Evolutionary conservation across 2,329 filamentous ascomycete species (phyloP), one percentile per base, ranked within the genome.

Genomic region (Lasiodiplodia theobromae): DNA sequence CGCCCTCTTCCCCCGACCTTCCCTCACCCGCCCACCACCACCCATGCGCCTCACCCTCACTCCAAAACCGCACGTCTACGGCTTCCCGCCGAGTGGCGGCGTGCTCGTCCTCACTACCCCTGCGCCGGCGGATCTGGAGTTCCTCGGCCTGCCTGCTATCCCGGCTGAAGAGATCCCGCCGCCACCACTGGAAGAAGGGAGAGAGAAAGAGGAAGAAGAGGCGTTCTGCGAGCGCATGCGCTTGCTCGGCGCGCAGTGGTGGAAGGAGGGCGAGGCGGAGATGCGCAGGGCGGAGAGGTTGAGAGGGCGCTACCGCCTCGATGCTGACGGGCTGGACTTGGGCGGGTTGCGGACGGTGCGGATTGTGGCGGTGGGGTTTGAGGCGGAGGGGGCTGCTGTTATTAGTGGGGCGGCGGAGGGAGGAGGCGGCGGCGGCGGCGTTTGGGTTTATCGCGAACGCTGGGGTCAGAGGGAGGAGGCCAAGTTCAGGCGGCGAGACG

Each of bases 81-180:
- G 53, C 16, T 21, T 21, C 53, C 53, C 53, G 16, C 53, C 53
- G 18, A 7, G 53, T 8, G 31, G 53, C 53, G 53, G 53, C 53
- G 16, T 21, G 12, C 31, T 37, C 7, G 3, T 57, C 14, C 53
- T 57, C 11, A 8, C 53, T 28, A 3, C 10, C 18, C 16, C 53
- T n/a, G 31, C 31, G 8, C 53, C 53, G 31, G 53, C 21, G 16
- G 53, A 57, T 31, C 53, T 57, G n/a, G 53, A 57, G 31, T 57
- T 57, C 34, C 53, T 57, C 16, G 53, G 53, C 16, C 34, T 57
- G 53, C 53, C 53, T 14, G 53, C 31, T 11, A 57, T 57, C 34
- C 53, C 53, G 53, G 31, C 53, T 8, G 53, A 37, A 16, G 53
- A 57, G n/a, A 21, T 57, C 6, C 16, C 53, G 31, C 53, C 53